Conservation (phyloP, 371 early-diverging fungal species). For the Mucor lusitanicus region DNA sequence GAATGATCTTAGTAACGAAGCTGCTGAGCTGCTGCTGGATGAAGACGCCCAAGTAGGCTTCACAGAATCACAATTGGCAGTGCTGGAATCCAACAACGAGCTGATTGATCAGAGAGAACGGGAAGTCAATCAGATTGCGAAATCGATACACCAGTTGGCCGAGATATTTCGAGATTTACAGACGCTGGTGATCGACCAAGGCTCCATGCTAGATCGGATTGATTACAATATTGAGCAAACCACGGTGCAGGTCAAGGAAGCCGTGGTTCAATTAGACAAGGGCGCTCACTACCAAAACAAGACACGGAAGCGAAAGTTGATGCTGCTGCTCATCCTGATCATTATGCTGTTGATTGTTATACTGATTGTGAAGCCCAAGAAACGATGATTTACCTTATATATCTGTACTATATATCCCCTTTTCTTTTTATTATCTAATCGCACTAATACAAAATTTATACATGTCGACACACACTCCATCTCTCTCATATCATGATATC, state of each 20-base stretch:
- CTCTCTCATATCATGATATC: background rate
- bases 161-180: constrained; percentile 92
- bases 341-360: constrained; percentile 64
- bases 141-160: constrained; percentile 89
- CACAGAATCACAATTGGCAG: constrained; percentile 82
- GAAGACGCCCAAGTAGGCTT: constrained; percentile 66
- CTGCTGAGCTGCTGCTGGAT: constrained; percentile 46
- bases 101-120: constrained; percentile 82
- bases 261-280: constrained; percentile 81
- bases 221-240: constrained; percentile 96
- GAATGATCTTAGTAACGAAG: constrained; percentile 41
- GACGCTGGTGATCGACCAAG: constrained; percentile 96
- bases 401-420: background rate
- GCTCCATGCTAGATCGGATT: constrained; percentile 94
- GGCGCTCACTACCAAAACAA: constrained; percentile 71
- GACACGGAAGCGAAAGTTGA: constrained; percentile 64
- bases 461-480: no score
- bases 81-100: constrained; percentile 71
- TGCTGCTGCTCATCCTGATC: constrained; percentile 61
- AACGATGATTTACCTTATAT: background rate
- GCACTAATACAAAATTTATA: background rate
- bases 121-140: constrained; percentile 91
- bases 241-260: constrained; percentile 75
- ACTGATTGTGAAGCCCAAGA: constrained; percentile 65
- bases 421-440: background rate